phyloP scores from a whole-genome alignment of 192 early-diverging fungal genomes.

The Backusella westeae region DNA sequence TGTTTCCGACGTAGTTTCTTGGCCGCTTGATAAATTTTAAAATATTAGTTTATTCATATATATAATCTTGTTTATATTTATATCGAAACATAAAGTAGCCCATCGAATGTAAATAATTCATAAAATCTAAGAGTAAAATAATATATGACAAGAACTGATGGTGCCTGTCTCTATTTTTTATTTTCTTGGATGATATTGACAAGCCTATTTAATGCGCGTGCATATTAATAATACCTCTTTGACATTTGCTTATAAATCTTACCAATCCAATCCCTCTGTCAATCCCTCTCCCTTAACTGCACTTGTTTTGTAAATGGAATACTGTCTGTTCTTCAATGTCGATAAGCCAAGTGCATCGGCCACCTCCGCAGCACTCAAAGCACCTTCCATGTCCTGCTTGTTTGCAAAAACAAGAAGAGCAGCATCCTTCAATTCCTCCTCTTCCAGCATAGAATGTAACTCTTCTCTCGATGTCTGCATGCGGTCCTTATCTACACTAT shows the following conservation, averaged over 20 bases:
- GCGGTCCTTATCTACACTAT: conserved; percentile 88
- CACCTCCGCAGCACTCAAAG: conserved; percentile 88
- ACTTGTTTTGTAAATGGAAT: conserved; percentile 93
- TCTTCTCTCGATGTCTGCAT: conserved; percentile 88
- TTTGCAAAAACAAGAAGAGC: conserved; percentile 95
- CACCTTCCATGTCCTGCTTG: conserved; percentile 97
- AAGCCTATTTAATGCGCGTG: conserved; percentile 27
- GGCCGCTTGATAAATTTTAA: neutral
- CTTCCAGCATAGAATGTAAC: conserved; percentile 89
- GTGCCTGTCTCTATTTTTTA: conserved; percentile 21
- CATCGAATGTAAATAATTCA: no score
- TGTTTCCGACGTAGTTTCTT: neutral
- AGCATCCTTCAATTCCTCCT: conserved; percentile 90
- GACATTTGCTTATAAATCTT: conserved; percentile 30
- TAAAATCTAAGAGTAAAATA: neutral
- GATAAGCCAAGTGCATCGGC: conserved; percentile 83
- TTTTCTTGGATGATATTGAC: conserved; percentile 48
- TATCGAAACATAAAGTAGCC: no score
- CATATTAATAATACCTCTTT: neutral
- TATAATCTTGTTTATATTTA: neutral
- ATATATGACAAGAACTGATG: neutral
- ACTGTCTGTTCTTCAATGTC: conserved; percentile 83
- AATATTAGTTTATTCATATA: neutral
- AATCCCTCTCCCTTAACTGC: conserved; percentile 95
- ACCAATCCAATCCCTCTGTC: conserved; percentile 92